These are phyloP conservation scores for Canavalia gladiata DNA, from an alignment of 306 rosid genomes.

Conservation along the genomic window DNA sequence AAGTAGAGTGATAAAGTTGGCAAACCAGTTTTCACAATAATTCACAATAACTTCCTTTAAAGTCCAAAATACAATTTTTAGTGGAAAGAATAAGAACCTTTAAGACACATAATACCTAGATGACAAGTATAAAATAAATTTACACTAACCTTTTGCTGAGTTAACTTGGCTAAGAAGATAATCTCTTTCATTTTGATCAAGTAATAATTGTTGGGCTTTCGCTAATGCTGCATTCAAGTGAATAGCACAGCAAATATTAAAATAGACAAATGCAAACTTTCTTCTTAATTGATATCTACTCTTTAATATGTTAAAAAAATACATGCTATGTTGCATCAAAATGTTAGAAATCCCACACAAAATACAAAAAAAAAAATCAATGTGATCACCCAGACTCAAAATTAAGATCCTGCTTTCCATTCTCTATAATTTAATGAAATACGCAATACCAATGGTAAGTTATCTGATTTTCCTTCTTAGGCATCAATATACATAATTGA, in stretches of 20 bases:
- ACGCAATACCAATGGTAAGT: constrained; percentile 3
- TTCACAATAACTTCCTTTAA: constrained; percentile 1
- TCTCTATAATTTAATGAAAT: not conserved
- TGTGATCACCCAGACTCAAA: constrained; percentile 32
- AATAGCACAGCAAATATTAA: constrained; percentile 44
- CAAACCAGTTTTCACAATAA: constrained; percentile 7
- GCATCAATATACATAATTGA: not conserved
- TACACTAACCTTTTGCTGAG: constrained; percentile 90
- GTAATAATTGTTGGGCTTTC: constrained; percentile 92
- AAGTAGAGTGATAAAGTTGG: constrained; percentile 29
- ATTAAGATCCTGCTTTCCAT: constrained; percentile 14
- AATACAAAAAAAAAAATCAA: not conserved
- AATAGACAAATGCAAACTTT: constrained; percentile 14
- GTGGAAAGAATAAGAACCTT: constrained; percentile 20
- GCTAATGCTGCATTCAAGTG: constrained; percentile 80
- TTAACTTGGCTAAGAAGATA: constrained; percentile 85
- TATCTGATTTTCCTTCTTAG: constrained; percentile 17
- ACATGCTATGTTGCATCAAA: constrained; percentile 24
- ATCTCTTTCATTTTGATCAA: constrained; percentile 93
- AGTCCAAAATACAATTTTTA: constrained; percentile 25
- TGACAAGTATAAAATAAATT: constrained; percentile 10
- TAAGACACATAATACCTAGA: constrained; percentile 32
- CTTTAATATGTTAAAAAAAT: constrained; percentile 20
- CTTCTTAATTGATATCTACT: constrained; percentile 7
- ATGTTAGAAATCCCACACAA: constrained; percentile 20